These are phyloP conservation scores for Phascolomyces articulosus DNA, from an alignment of 371 early-diverging fungal species.

Conservation along the genomic window DNA sequence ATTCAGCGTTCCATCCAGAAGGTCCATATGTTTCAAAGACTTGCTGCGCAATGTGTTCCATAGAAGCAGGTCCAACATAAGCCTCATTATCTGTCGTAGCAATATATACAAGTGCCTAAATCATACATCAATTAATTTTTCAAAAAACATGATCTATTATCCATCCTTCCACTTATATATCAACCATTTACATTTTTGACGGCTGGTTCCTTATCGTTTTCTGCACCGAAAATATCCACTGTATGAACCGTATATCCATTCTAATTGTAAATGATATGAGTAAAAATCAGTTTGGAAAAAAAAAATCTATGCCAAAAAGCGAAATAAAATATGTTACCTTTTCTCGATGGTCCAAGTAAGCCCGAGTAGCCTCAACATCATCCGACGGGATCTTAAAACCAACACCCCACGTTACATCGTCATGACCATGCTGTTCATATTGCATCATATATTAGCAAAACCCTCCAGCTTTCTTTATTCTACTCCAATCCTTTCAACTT, in stretches of 20 bases:
- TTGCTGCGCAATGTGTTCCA: constrained; percentile 72
- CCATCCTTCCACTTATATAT: not conserved
- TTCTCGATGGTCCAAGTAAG: constrained; percentile 61
- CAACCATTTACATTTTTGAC: constrained; percentile 50
- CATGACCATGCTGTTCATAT: constrained; percentile 54
- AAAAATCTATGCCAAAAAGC: too few relatives aligned
- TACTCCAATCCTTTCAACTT: too few relatives aligned
- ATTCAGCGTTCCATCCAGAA: constrained; percentile 80
- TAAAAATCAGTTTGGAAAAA: too few relatives aligned
- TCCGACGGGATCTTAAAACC: constrained; percentile 70
- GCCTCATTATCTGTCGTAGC: constrained; percentile 81
- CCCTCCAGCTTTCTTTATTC: too few relatives aligned
- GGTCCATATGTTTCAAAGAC: constrained; percentile 76
- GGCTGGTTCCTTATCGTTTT: constrained; percentile 42
- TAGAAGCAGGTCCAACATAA: constrained; percentile 78
- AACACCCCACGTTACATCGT: constrained; percentile 83
- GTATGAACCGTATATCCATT: constrained; percentile 79
- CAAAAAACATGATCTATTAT: not conserved
- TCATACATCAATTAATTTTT: too few relatives aligned
- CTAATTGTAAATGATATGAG: constrained; percentile 21
- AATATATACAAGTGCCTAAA: constrained; percentile 80
- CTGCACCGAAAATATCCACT: constrained; percentile 66
- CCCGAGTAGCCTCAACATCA: constrained; percentile 25
- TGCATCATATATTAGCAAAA: not conserved
- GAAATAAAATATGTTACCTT: constrained; percentile 51